Conservation (phyloP, 345 rosid species). For the Salix exigua region DNA sequence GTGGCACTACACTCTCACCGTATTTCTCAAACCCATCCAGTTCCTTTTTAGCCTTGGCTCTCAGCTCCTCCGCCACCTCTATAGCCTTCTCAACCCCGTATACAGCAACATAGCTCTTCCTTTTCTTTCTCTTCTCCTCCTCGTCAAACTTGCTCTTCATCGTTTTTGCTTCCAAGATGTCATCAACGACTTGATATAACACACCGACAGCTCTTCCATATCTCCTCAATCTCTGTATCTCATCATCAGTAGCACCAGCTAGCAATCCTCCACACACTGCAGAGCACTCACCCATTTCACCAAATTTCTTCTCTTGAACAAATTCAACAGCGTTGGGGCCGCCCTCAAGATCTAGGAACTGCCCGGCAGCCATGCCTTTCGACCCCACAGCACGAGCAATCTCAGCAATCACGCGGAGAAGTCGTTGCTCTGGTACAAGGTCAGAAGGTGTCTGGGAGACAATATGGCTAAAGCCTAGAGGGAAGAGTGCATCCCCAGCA, state of each 20-base stretch:
- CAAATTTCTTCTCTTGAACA: slow-evolving; percentile 81
- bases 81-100: slow-evolving; percentile 62
- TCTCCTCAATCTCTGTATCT: slow-evolving; percentile 59
- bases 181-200: slow-evolving; percentile 74
- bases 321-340: slow-evolving; percentile 53
- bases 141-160: slow-evolving; percentile 11
- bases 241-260: slow-evolving; percentile 80
- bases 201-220: slow-evolving; percentile 92
- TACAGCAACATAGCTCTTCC: slow-evolving; percentile 50
- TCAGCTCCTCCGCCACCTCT: slow-evolving; percentile 68
- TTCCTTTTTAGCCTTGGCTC: slow-evolving; percentile 55
- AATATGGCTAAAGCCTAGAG: slow-evolving; percentile 86
- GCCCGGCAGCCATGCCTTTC: slow-evolving; percentile 96
- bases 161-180: slow-evolving; percentile 42
- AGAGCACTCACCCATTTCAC: slow-evolving; percentile 87
- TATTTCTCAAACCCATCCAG: slow-evolving; percentile 60
- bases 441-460: slow-evolving; percentile 65
- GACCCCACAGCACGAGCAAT: slow-evolving; percentile 93
- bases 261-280: slow-evolving; percentile 89
- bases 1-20: slow-evolving; percentile 55
- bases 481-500: slow-evolving; percentile 96
- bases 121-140: slow-evolving; percentile 30
- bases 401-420: slow-evolving; percentile 77
- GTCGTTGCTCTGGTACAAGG: slow-evolving; percentile 57
- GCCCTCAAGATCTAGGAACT: slow-evolving; percentile 86